Percentiles rank a stretch among this genome's conserved stretches.
Conservation (phyloP, 495 filamentous ascomycete genomes). For the Aspergillus conjunctus region DNA sequence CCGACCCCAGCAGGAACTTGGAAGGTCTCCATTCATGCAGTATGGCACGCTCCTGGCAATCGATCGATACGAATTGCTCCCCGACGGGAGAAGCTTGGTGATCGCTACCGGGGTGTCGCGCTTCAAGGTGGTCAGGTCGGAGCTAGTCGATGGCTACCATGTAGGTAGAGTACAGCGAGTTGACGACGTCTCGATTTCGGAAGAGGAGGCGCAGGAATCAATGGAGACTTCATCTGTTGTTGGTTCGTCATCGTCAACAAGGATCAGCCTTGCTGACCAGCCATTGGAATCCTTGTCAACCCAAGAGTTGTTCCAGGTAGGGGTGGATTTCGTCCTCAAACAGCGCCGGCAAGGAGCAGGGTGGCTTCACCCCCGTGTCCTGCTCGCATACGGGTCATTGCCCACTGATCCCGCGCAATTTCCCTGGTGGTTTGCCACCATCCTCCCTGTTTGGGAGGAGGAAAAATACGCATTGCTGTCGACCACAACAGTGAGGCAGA, state of each 20-base stretch:
- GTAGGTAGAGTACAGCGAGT: conserved; percentile 72
- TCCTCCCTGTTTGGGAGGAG: conserved; percentile 72
- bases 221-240: conserved; percentile 50
- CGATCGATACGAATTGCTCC: conserved; percentile 66
- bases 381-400: conserved; percentile 73
- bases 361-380: conserved; percentile 71
- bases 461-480: conserved; percentile 77
- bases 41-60: conserved; percentile 80
- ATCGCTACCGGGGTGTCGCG: conserved; percentile 73
- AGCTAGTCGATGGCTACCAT: conserved; percentile 72
- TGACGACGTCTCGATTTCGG: conserved; percentile 76
- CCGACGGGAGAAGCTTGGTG: conserved; percentile 79
- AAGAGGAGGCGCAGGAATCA: conserved; percentile 76
- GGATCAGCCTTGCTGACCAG: conserved; percentile 23
- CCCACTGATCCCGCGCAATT: conserved; percentile 76
- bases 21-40: conserved; percentile 62
- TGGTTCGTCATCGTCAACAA: conserved; percentile 19
- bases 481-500: conserved; percentile 73
- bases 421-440: conserved; percentile 88
- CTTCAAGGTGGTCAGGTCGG: conserved; percentile 68
- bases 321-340: conserved; percentile 64
- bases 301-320: conserved; percentile 62
- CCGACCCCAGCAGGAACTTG: conserved; percentile 59
- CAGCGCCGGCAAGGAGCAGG: conserved; percentile 66
- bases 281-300: conserved; percentile 68